Percentiles rank a stretch among this genome's conserved stretches.
Evolutionary conservation across 2,329 filamentous ascomycete genomes (phyloP).

Genomic region (Hirsutella minnesotensis): DNA sequence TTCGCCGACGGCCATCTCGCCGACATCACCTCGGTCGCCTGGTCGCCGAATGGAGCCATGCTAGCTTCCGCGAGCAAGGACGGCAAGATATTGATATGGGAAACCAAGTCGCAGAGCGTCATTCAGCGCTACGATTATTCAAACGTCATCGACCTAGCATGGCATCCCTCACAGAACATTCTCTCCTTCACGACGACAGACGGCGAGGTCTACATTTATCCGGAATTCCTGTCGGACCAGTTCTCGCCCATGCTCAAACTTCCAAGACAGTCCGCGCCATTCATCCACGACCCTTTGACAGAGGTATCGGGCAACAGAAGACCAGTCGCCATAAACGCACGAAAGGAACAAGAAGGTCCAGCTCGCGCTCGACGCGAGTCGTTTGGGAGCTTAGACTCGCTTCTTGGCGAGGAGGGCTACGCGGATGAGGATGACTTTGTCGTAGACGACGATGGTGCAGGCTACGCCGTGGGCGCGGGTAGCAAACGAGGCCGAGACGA

Average conservation of each 20-base stretch:
- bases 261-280: constrained; percentile 62
- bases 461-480: constrained; percentile 55
- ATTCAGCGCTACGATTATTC: constrained; percentile 68
- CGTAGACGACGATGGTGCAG: constrained; percentile 87
- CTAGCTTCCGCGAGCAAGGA: constrained; percentile 61
- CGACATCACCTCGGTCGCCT: constrained; percentile 76
- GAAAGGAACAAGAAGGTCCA: constrained; percentile 33
- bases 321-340: constrained; percentile 37
- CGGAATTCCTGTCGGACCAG: constrained; percentile 52
- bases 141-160: constrained; percentile 75
- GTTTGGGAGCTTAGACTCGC: constrained; percentile 68
- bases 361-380: constrained; percentile 48
- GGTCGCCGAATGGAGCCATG: constrained; percentile 90
- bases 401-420: constrained; percentile 51
- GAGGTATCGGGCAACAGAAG: constrained; percentile 57
- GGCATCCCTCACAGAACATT: constrained; percentile 85
- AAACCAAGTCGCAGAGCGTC: constrained; percentile 74
- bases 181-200: constrained; percentile 86
- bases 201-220: constrained; percentile 86
- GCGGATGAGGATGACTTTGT: constrained; percentile 68
- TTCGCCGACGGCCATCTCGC: constrained; percentile 73
- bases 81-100: constrained; percentile 70
- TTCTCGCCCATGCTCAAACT: constrained; percentile 44
- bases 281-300: constrained; percentile 67
- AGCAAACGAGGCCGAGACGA: constrained; percentile 38